Conservation (phyloP, 306 rosid species). For the Albizia julibrissin region DNA sequence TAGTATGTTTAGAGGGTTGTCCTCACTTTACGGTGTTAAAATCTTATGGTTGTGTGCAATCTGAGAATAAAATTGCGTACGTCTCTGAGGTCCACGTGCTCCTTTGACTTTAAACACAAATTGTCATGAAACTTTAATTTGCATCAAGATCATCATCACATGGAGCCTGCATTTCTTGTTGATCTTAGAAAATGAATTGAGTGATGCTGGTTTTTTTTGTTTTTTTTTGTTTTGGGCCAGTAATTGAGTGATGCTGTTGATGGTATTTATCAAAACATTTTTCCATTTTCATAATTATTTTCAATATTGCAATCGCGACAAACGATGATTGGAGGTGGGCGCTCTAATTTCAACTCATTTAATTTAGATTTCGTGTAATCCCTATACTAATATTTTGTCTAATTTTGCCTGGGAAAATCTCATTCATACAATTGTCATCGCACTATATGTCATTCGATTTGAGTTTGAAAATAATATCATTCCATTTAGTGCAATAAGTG, state of each 20-base stretch:
- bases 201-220: neutral
- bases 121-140: constrained; percentile 31
- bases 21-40: constrained; percentile 34
- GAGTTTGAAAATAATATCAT: no score
- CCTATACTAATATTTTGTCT: no score
- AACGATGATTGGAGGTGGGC: neutral
- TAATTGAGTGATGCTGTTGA: neutral
- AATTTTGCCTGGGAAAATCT: no score
- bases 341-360: neutral
- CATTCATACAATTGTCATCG: neutral
- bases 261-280: neutral
- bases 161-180: constrained; percentile 35
- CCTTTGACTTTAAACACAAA: constrained; percentile 50
- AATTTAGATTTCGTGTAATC: no score
- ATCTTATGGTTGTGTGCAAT: neutral
- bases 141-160: constrained; percentile 22
- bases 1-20: neutral
- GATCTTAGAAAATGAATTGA: neutral
- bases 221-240: no score
- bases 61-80: constrained; percentile 8
- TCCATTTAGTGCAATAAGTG: no score
- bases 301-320: neutral
- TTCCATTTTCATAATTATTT: neutral
- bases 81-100: constrained; percentile 33
- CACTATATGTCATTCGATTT: no score